Percentiles rank a stretch among this genome's conserved stretches.
phyloP scores from a whole-genome alignment of 2,329 filamentous ascomycete species.

The Paraphaeosphaeria sporulosa region DNA sequence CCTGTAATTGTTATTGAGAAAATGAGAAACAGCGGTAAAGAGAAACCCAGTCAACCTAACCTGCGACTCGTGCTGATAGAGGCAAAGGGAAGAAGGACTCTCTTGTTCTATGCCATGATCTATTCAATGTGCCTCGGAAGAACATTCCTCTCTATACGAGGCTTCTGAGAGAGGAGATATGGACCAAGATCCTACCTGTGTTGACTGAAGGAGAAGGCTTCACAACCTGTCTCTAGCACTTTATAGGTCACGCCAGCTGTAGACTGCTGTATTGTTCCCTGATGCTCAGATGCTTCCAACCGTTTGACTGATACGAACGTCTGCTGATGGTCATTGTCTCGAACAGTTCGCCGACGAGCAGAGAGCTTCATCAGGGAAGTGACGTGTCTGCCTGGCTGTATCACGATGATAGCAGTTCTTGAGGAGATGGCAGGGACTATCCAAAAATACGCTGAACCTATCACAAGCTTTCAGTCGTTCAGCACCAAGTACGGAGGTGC shows the following conservation, averaged over 20 bases:
- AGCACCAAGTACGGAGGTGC: slow-evolving; percentile 13
- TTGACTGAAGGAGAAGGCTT: slow-evolving; percentile 7
- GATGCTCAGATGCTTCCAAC: not conserved
- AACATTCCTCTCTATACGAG: slow-evolving; percentile 10
- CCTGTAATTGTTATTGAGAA: slow-evolving; percentile 12
- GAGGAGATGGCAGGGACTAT: slow-evolving; percentile 12
- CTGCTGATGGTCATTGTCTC: not conserved
- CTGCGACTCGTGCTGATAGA: not conserved
- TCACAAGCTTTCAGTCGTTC: not conserved
- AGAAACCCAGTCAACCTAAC: not conserved
- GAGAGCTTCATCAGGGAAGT: slow-evolving; percentile 10
- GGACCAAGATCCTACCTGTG: slow-evolving; percentile 4
- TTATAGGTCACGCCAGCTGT: not conserved
- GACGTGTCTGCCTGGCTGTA: slow-evolving; percentile 11
- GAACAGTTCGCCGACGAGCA: slow-evolving; percentile 10
- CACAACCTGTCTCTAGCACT: not conserved
- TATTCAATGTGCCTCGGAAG: slow-evolving; percentile 9
- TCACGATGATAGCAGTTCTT: slow-evolving; percentile 12
- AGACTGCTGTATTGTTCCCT: not conserved
- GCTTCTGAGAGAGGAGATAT: slow-evolving; percentile 8
- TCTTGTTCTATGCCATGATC: slow-evolving; percentile 11
- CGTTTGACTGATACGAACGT: not conserved
- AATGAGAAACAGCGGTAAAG: slow-evolving; percentile 9
- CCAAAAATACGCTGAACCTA: slow-evolving; percentile 10
- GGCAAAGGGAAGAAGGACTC: slow-evolving; percentile 12